These are phyloP conservation scores for Barnettozyma hawaiiensis DNA, from an alignment of 1,139 yeast genomes.

Conservation along the genomic window DNA sequence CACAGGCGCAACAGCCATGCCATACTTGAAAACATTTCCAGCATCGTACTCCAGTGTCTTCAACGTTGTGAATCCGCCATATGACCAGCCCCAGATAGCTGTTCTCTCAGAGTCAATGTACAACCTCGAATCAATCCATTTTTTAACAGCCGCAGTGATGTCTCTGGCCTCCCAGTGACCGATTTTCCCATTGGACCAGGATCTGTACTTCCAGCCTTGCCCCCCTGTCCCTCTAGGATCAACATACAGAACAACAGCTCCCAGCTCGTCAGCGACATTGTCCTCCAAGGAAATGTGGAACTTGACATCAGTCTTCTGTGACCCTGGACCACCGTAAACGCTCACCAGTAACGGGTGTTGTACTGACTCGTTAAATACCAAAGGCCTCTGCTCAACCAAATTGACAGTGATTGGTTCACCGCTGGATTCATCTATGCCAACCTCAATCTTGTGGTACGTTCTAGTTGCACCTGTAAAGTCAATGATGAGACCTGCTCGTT, in stretches of 20 bases:
- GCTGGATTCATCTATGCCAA: conserved; percentile 32
- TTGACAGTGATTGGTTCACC: conserved; percentile 40
- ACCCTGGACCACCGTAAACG: conserved; percentile 86
- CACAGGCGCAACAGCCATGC: conserved; percentile 76
- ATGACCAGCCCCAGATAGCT: conserved; percentile 84
- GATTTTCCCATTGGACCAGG: conserved; percentile 54
- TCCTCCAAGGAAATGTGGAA: conserved; percentile 58
- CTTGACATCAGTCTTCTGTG: conserved; percentile 51
- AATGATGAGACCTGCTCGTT: conserved; percentile 18
- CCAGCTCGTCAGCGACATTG: conserved; percentile 51
- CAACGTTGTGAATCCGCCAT: conserved; percentile 66
- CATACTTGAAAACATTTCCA: conserved; percentile 55
- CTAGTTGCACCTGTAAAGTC: conserved; percentile 47
- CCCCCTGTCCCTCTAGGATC: conserved; percentile 89
- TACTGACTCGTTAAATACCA: conserved; percentile 45
- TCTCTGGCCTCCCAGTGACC: conserved; percentile 80
- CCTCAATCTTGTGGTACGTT: conserved; percentile 38
- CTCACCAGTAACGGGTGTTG: conserved; percentile 70
- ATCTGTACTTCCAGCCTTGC: conserved; percentile 62
- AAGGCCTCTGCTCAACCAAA: conserved; percentile 64
- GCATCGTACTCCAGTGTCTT: conserved; percentile 60
- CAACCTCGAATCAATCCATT: conserved; percentile 45
- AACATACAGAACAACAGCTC: conserved; percentile 62
- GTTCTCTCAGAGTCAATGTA: conserved; percentile 52
- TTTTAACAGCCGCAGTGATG: conserved; percentile 52